phyloP scores from a whole-genome alignment of 345 rosid genomes.

The Citrus trifoliata region DNA sequence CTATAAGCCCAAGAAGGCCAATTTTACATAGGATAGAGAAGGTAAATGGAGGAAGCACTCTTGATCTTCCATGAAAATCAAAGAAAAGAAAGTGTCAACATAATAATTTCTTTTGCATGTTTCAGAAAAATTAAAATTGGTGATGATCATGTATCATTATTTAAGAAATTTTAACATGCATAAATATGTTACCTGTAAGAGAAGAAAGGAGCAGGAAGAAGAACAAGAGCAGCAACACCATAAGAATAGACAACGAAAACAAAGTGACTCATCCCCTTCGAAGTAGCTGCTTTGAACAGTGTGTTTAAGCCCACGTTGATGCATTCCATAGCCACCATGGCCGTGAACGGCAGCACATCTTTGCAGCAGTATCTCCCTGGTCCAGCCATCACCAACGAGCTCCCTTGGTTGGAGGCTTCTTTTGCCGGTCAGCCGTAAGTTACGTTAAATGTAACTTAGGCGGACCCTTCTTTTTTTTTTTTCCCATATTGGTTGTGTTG shows the following conservation, averaged over 20 bases:
- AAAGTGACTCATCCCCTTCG: constrained; percentile 73
- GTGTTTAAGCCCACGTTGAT: constrained; percentile 69
- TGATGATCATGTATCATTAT: neutral
- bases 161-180: neutral
- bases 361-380: constrained; percentile 37
- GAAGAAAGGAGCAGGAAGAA: constrained; percentile 78
- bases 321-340: constrained; percentile 71
- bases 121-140: neutral
- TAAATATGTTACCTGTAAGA: constrained; percentile 51
- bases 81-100: neutral
- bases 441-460: too few species aligned
- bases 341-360: constrained; percentile 63
- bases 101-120: neutral
- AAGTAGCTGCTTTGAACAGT: constrained; percentile 82
- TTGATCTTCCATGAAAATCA: constrained; percentile 51
- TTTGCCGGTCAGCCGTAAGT: too few species aligned
- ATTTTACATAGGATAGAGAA: constrained; percentile 60
- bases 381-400: constrained; percentile 31
- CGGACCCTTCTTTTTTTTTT: too few species aligned
- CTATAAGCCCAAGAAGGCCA: constrained; percentile 75
- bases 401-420: neutral
- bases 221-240: constrained; percentile 79
- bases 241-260: constrained; percentile 75
- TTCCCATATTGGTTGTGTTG: neutral
- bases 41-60: constrained; percentile 67